Conservation (phyloP, 75 land plant genomes). For the Selaginella moellendorffii region DNA sequence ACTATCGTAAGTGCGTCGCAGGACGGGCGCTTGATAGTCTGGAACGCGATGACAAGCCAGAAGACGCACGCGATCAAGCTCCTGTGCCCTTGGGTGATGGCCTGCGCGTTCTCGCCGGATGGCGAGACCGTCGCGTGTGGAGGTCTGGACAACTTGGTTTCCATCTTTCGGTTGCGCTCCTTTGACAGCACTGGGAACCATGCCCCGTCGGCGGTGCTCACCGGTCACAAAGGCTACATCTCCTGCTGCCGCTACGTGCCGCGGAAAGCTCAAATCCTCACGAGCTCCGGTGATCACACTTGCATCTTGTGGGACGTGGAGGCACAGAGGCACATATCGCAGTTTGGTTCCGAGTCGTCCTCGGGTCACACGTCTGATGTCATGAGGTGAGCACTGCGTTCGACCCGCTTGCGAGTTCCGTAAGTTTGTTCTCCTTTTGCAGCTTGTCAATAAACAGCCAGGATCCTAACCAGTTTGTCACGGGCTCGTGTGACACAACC, state of each 20-base stretch:
- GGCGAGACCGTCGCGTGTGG: constrained; percentile 92
- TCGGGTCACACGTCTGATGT: constrained; percentile 94
- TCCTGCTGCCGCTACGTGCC: constrained; percentile 90
- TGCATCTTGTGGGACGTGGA: constrained; percentile 83
- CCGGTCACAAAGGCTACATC: constrained; percentile 88
- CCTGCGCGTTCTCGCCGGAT: constrained; percentile 83
- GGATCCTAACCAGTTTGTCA: constrained; percentile 66
- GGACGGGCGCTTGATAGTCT: constrained; percentile 88
- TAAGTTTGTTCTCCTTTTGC: too few relatives aligned
- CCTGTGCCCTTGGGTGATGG: constrained; percentile 97
- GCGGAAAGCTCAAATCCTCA: constrained; percentile 56
- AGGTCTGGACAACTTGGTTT: constrained; percentile 83
- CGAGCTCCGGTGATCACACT: constrained; percentile 88
- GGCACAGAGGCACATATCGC: constrained; percentile 51
- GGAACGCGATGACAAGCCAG: constrained; percentile 95
- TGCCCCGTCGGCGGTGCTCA: constrained; percentile 42
- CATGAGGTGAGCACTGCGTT: constrained; percentile 52
- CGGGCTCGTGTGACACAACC: constrained; percentile 95
- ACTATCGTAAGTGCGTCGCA: constrained; percentile 93
- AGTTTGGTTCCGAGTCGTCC: constrained; percentile 87
- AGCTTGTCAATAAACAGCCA: constrained; percentile 71
- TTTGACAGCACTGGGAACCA: constrained; percentile 53
- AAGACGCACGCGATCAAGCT: constrained; percentile 95
- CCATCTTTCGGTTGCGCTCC: constrained; percentile 65
- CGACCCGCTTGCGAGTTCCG: neutral